Conservation (phyloP, 768 basidiomycete species). For the Boletus pseudopeckii region DNA sequence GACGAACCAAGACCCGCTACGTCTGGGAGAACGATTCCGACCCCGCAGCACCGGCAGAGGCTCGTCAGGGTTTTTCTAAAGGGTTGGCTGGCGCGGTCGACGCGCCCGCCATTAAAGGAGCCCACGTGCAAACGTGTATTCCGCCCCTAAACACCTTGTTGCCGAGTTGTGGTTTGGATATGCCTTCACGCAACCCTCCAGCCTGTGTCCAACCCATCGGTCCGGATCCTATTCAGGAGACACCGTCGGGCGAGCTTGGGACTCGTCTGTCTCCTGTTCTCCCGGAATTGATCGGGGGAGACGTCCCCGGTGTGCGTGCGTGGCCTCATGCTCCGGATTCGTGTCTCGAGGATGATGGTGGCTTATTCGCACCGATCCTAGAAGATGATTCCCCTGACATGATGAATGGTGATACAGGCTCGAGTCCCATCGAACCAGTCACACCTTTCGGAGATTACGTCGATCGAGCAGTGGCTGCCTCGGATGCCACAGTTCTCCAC, state of each 20-base stretch:
- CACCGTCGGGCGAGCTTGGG: not conserved
- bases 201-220: slow-evolving; percentile 32
- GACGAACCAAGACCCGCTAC: slow-evolving; percentile 62
- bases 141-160: slow-evolving; percentile 55
- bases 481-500: slow-evolving; percentile 25
- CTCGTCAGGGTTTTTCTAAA: slow-evolving; percentile 58
- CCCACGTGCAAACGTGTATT: slow-evolving; percentile 79
- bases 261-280: not conserved
- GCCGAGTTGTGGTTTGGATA: slow-evolving; percentile 9
- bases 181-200: slow-evolving; percentile 7
- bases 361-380: slow-evolving; percentile 57
- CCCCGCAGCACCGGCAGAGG: slow-evolving; percentile 8
- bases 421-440: slow-evolving; percentile 69
- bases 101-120: slow-evolving; percentile 83
- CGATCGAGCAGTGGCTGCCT: slow-evolving; percentile 63
- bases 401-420: slow-evolving; percentile 48
- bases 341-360: slow-evolving; percentile 26
- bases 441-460: slow-evolving; percentile 78
- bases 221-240: not conserved
- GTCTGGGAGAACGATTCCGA: slow-evolving; percentile 56
- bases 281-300: slow-evolving; percentile 13
- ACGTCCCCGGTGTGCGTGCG: not conserved
- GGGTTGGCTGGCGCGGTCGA: slow-evolving; percentile 77
- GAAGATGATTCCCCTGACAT: slow-evolving; percentile 63
- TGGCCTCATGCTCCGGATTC: slow-evolving; percentile 20